phyloP scores from a whole-genome alignment of 2,329 filamentous ascomycete species.

The Fusarium protoensiforme region DNA sequence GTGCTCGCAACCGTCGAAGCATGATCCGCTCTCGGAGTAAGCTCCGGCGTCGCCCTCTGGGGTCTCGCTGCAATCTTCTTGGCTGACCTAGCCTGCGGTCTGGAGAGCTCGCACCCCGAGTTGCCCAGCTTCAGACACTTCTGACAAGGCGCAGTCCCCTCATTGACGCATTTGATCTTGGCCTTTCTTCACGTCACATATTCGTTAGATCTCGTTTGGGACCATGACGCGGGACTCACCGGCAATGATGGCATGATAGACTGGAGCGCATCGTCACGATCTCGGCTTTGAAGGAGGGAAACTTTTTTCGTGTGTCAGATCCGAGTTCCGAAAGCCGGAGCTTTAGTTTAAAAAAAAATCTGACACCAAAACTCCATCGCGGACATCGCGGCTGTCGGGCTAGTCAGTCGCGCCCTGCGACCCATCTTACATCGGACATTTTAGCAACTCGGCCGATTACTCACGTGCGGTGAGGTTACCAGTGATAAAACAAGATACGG shows the following conservation, averaged over 20 bases:
- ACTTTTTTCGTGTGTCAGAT: not conserved
- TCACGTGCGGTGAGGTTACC: not conserved
- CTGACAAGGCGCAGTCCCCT: conserved; percentile 45
- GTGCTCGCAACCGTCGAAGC: not conserved
- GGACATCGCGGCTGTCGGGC: conserved; percentile 3
- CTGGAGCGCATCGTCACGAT: conserved; percentile 46
- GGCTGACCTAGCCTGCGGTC: not conserved
- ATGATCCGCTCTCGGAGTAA: not conserved
- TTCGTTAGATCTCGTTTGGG: not conserved
- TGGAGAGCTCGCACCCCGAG: conserved; percentile 41
- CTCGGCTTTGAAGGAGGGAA: conserved; percentile 17
- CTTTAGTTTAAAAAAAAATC: not conserved
- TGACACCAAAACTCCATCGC: not conserved
- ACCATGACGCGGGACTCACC: conserved; percentile 36
- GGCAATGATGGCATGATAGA: conserved; percentile 48
- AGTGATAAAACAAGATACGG: not conserved
- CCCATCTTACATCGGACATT: not conserved
- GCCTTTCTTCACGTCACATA: conserved; percentile 39
- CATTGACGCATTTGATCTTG: conserved; percentile 50
- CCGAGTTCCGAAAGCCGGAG: conserved; percentile 11
- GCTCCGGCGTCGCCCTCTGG: not conserved
- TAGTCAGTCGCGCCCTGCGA: not conserved
- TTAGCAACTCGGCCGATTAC: not conserved
- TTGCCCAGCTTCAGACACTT: conserved; percentile 44
- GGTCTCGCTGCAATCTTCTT: conserved; percentile 17